Conservation (phyloP, 176 grass and related monocot species). For the Aegilops tauschii region DNA sequence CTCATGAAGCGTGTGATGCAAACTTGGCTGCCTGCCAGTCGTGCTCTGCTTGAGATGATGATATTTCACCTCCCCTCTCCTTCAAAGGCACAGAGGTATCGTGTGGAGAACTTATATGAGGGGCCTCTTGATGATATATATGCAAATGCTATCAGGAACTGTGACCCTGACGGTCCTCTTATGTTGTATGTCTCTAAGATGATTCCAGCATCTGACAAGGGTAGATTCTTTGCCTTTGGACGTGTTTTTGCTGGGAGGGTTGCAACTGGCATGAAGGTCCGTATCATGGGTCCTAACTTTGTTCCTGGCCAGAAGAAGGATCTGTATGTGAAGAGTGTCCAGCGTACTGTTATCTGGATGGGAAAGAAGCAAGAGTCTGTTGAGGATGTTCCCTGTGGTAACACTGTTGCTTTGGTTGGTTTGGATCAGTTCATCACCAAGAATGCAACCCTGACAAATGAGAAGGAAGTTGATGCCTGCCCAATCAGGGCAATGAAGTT, state of each 20-base stretch:
- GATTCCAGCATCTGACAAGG: conserved; percentile 88
- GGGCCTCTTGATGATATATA: conserved; percentile 73
- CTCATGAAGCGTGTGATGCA: conserved; percentile 93
- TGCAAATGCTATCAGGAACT: conserved; percentile 74
- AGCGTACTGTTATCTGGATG: conserved; percentile 90
- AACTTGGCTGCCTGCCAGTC: conserved; percentile 75
- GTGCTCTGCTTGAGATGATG: conserved; percentile 86
- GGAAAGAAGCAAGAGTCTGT: conserved; percentile 83
- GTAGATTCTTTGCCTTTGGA: conserved; percentile 87
- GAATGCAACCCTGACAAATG: conserved; percentile 74
- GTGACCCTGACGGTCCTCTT: conserved; percentile 80
- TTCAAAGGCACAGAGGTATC: conserved; percentile 55
- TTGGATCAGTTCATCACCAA: conserved; percentile 84
- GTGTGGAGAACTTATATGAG: conserved; percentile 84
- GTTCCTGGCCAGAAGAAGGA: conserved; percentile 88
- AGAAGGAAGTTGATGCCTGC: conserved; percentile 71
- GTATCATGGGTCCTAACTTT: conserved; percentile 86
- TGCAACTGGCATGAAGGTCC: conserved; percentile 75
- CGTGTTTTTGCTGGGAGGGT: conserved; percentile 71
- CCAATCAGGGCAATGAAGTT: conserved; percentile 91
- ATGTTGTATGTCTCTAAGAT: conserved; percentile 92
- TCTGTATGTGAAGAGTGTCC: conserved; percentile 77
- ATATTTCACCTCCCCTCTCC: conserved; percentile 78
- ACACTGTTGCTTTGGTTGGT: conserved; percentile 84
- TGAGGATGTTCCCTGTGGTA: conserved; percentile 85